Base-by-base conservation (phyloP, 805 yeast species). In the Naumovozyma baii region DNA sequence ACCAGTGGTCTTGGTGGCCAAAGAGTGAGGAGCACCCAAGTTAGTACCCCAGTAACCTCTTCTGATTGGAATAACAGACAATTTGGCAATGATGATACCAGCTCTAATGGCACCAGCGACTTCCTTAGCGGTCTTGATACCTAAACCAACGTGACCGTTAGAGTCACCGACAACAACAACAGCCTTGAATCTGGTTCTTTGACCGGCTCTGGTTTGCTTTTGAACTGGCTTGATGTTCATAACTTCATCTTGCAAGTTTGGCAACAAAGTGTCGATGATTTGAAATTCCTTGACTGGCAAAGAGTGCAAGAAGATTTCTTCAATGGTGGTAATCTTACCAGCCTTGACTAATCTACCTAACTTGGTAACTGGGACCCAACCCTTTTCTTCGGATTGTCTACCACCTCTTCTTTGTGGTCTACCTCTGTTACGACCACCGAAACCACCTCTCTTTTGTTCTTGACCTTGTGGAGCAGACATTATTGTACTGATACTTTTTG, bases 1-100 rank as follows among this genome's bases (percentile, higher is more conserved):
- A 78, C 98, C 98, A 59, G 97, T 83, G 69, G 88, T 86, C 87
- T 92, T 92, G 74, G 81, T 73, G 65, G 96, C 90, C 68, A 90
- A 82, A 58, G 98, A 84, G 83, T 92, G 98, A 68, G 98, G 98
- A 73, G 84, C 83, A 82, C 98, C 98, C 73, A 92, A 84, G 80
- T 87, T 86, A 71, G 95, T 74, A 76, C 98, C 98, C 98, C 98
- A 92, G 92, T 92, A 92, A 79, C 98, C 98, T 82, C 98, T 87
- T 83, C 98, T 90, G 78, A 92, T 90, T 69, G 98, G 98, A 70
- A 92, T 87, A 73, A 92, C 83, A 59, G 96, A 83, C 67, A 92
- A 81, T 80, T 92, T 92, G 72, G 98, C 98, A 68, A 92, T 87
- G 80, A 87, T 80, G 77, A 92, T 90, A 64, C 97, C 98, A 63